Conservation (phyloP, 257 asterid genomes). For the Mentha longifolia region DNA sequence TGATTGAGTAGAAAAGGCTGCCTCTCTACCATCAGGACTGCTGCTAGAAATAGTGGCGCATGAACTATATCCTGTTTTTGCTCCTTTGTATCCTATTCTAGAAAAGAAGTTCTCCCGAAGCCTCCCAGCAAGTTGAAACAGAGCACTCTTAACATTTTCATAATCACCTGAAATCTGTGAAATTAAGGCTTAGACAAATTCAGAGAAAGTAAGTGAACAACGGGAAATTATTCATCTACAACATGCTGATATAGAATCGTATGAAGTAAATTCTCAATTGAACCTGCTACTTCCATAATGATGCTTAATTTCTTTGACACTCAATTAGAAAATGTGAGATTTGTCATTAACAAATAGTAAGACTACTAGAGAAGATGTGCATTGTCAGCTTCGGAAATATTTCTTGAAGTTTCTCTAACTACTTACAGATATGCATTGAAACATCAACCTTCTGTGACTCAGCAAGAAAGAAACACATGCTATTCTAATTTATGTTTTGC, state of each 20-base stretch:
- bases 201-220: neutral
- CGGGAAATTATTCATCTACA: neutral
- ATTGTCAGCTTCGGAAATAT: neutral
- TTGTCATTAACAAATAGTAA: neutral
- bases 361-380: neutral
- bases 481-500: conserved; percentile 14
- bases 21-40: conserved; percentile 34
- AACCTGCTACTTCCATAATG: neutral
- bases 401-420: conserved; percentile 5
- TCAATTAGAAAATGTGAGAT: neutral
- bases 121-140: conserved; percentile 63
- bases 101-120: conserved; percentile 52
- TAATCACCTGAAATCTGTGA: conserved; percentile 55
- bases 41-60: conserved; percentile 28
- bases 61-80: conserved; percentile 15
- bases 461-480: neutral
- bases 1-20: conserved; percentile 33
- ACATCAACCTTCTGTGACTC: conserved; percentile 8
- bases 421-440: conserved; percentile 3
- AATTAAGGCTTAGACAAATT: conserved; percentile 24
- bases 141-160: conserved; percentile 57
- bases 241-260: neutral
- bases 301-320: neutral
- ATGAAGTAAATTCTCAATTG: no score
- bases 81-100: conserved; percentile 36